Percentiles rank a stretch among this genome's conserved stretches.
Evolutionary conservation across 2,329 filamentous ascomycete species (phyloP).

Genomic region (Stachybotrys echinatus): DNA sequence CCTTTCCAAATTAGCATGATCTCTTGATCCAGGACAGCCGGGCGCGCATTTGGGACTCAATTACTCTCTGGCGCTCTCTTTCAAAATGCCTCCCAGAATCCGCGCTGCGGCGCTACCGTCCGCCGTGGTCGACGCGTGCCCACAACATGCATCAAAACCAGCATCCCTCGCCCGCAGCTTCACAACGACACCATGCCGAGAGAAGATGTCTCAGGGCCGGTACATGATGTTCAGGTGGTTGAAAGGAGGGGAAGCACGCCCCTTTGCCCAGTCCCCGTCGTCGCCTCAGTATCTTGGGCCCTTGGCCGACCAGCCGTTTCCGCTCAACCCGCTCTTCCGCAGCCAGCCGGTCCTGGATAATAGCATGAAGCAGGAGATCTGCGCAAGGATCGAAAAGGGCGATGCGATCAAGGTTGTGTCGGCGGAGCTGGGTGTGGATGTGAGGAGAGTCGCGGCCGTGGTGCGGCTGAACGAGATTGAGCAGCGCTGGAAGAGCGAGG

Average conservation of each 20-base stretch:
- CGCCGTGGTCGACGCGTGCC: conserved; percentile 20
- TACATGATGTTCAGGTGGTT: conserved; percentile 34
- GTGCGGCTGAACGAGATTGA: conserved; percentile 83
- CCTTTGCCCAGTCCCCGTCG: conserved; percentile 16
- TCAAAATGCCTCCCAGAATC: conserved; percentile 27
- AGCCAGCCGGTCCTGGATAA: conserved; percentile 72
- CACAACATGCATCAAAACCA: conserved; percentile 3
- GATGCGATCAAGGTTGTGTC: conserved; percentile 72
- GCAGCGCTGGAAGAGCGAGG: conserved; percentile 69
- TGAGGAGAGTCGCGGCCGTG: conserved; percentile 79
- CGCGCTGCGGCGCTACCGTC: conserved; percentile 20
- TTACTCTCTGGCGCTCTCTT: too few relatives aligned
- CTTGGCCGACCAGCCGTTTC: conserved; percentile 57
- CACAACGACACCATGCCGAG: conserved; percentile 31
- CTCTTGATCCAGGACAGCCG: too few relatives aligned
- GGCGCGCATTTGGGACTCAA: too few relatives aligned
- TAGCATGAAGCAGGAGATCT: conserved; percentile 67
- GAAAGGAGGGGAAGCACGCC: conserved; percentile 8
- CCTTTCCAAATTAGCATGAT: too few relatives aligned
- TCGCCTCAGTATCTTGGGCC: conserved; percentile 32
- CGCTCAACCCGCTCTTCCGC: conserved; percentile 64
- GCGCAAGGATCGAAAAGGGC: conserved; percentile 56
- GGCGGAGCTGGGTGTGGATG: conserved; percentile 71
- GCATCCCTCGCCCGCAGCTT: conserved; percentile 25
- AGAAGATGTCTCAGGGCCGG: conserved; percentile 31